These are phyloP conservation scores for Trichoderma citrinoviride DNA, from an alignment of 2,329 filamentous ascomycete species.

Conservation along the genomic window DNA sequence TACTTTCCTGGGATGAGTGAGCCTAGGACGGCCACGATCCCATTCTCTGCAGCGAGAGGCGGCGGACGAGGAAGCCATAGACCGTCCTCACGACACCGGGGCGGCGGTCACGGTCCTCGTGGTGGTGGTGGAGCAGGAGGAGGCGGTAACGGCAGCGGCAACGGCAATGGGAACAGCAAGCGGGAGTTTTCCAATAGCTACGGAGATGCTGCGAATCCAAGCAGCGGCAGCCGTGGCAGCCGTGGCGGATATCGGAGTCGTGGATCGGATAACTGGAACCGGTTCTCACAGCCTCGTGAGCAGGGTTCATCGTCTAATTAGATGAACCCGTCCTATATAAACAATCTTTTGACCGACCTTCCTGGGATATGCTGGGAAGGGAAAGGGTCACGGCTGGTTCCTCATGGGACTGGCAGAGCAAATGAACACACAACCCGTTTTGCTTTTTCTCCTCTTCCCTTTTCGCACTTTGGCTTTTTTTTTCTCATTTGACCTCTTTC, in stretches of 20 bases:
- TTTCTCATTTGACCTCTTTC: neutral
- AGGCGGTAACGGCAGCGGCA: slow-evolving; percentile 27
- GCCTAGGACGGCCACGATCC: slow-evolving; percentile 39
- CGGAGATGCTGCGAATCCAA: slow-evolving; percentile 24
- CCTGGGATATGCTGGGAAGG: neutral
- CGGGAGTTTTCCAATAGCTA: slow-evolving; percentile 35
- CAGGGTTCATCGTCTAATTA: slow-evolving; percentile 19
- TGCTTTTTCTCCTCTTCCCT: too few relatives aligned
- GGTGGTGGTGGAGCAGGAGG: slow-evolving; percentile 24
- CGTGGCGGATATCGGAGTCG: slow-evolving; percentile 43
- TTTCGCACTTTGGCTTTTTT: neutral
- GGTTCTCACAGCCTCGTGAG: slow-evolving; percentile 27
- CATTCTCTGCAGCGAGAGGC: slow-evolving; percentile 36
- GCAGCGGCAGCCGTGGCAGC: slow-evolving; percentile 32
- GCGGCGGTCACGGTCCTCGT: slow-evolving; percentile 32
- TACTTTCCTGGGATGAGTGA: slow-evolving; percentile 43
- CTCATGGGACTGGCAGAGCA: neutral
- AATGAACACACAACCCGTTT: neutral
- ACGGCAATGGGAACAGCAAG: slow-evolving; percentile 34
- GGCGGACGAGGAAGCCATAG: slow-evolving; percentile 32
- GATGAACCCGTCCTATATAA: neutral
- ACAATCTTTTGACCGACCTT: neutral
- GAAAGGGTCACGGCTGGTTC: neutral
- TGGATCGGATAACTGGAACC: slow-evolving; percentile 43
- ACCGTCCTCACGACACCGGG: slow-evolving; percentile 33